A percentile compares a stretch with the other conserved stretches of the same genome.
phyloP scores from a whole-genome alignment of 2,329 filamentous ascomycete species.

The Epichloe elymi region DNA sequence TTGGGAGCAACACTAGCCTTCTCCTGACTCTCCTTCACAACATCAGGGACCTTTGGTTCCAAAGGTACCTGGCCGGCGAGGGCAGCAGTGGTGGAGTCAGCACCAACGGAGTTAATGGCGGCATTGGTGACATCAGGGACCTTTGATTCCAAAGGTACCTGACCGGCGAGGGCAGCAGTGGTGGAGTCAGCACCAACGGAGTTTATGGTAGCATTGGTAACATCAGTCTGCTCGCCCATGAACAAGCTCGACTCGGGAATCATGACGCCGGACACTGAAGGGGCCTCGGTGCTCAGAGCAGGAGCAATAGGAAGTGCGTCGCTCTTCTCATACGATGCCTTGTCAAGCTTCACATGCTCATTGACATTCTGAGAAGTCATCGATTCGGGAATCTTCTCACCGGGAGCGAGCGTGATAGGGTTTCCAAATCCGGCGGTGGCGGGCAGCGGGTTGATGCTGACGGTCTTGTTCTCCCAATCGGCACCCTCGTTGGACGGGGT shows the following conservation, averaged over 20 bases:
- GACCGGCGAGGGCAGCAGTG: conserved; percentile 54
- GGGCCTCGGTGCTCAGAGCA: conserved; percentile 27
- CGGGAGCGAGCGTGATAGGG: conserved; percentile 65
- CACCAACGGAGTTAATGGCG: too few relatives aligned
- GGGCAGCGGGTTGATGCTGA: conserved; percentile 49
- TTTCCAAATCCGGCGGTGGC: conserved; percentile 56
- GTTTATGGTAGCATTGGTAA: conserved; percentile 29
- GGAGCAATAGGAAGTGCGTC: conserved; percentile 44
- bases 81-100: too few relatives aligned
- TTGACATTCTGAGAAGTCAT: conserved; percentile 56
- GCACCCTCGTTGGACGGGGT: conserved; percentile 49
- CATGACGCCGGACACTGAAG: conserved; percentile 45
- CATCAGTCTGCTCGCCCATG: conserved; percentile 32
- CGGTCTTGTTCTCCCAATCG: conserved; percentile 33
- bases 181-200: conserved; percentile 44
- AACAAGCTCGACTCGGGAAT: conserved; percentile 78
- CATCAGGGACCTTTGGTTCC: conserved; percentile 9
- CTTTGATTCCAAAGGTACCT: conserved; percentile 50
- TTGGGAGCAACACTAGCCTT: conserved; percentile 52
- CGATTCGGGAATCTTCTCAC: conserved; percentile 65
- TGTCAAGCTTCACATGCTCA: conserved; percentile 61
- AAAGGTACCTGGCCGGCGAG: too few relatives aligned
- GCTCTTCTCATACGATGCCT: conserved; percentile 75
- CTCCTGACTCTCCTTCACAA: conserved; percentile 61
- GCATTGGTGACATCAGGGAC: conserved; percentile 7